Evolutionary conservation across 306 rosid species (phyloP).

Genomic region (Quillaja saponaria): DNA sequence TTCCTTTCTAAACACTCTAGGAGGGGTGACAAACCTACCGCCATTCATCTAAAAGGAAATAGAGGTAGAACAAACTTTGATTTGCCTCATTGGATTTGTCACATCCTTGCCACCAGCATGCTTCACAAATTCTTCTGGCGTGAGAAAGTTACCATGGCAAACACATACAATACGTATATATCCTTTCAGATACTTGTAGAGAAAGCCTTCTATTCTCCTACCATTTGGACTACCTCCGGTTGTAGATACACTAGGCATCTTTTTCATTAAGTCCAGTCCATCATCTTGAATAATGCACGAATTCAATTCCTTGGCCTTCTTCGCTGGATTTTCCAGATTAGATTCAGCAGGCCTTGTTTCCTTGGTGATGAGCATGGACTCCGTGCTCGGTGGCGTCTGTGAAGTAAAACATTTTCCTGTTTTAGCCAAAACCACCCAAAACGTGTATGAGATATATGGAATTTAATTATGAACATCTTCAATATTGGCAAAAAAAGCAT

Average conservation of each 20-base stretch:
- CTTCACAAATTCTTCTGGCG: conserved; percentile 49
- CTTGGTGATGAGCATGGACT: background rate
- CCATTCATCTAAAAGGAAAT: conserved; percentile 17
- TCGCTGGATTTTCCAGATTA: conserved; percentile 6
- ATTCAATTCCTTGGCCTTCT: conserved; percentile 25
- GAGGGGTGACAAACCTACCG: conserved; percentile 17
- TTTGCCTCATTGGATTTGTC: conserved; percentile 46
- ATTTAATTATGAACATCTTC: background rate
- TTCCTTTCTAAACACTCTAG: conserved; percentile 2
- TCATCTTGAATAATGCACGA: background rate
- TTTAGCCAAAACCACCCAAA: conserved; percentile 1
- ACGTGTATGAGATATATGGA: conserved; percentile 3
- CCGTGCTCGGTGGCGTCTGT: background rate
- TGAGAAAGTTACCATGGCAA: conserved; percentile 52
- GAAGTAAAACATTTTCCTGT: conserved; percentile 11
- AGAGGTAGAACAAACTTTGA: conserved; percentile 29
- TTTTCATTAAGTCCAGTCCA: conserved; percentile 28
- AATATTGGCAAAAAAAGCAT: too few relatives aligned
- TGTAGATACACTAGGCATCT: conserved; percentile 47
- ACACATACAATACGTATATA: conserved; percentile 46
- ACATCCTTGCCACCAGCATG: conserved; percentile 48
- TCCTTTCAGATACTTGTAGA: conserved; percentile 40
- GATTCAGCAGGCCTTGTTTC: background rate
- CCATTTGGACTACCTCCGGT: conserved; percentile 47
- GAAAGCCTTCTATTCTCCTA: conserved; percentile 41